Evolutionary conservation across 2,329 filamentous ascomycete species (phyloP), one percentile per base, ranked within the genome.

Genomic region (Stagonosporopsis vannaccii): DNA sequence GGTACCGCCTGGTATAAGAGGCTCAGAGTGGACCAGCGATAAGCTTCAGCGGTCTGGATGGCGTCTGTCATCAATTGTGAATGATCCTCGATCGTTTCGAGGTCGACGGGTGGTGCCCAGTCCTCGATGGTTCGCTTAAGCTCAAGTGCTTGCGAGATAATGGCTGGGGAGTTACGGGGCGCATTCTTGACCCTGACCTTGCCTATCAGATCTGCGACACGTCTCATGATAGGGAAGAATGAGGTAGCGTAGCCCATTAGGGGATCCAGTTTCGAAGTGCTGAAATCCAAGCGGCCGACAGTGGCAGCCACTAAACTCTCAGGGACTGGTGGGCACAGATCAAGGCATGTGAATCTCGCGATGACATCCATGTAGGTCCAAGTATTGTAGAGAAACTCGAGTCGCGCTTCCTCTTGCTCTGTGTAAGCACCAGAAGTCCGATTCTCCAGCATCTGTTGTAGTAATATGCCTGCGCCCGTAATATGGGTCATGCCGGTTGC

Each of bases 281-380:
- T 44, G 22, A 48, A 40, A 25, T 50, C 45, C 26, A 59, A 32
- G 13, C 55, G 39, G 15, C 26, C 52, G 19, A 58, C 47, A 12
- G 59, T 50, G 15, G 55, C 41, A 73, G 70, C 64, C 70, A 72
- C 32, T 69, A 74, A 48, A 26, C 58, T 58, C n/a, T 68, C 64
- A 49, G 84, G 80, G 60, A 84, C 80, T 40, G 79, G 78, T 3
- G 78, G 78, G 6, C 84, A 82, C 22, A 83, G 81, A 41, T 83
- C 81, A 53, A 84, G 81, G 6, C 85, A 85, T 0, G 87, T 90
- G 39, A 90, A 76, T 13, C 87, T 82, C n/a, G 87, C 85, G 57
- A 90, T 86, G 22, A 89, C 87, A 69, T 90, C 87, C 83, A 89
- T 87, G 64, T 90, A 90, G 8, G 89, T 80, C 84, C 85, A 90